These are phyloP conservation scores for Sabuloglossum arenarium DNA, from an alignment of 495 filamentous ascomycete species.

Conservation along the genomic window DNA sequence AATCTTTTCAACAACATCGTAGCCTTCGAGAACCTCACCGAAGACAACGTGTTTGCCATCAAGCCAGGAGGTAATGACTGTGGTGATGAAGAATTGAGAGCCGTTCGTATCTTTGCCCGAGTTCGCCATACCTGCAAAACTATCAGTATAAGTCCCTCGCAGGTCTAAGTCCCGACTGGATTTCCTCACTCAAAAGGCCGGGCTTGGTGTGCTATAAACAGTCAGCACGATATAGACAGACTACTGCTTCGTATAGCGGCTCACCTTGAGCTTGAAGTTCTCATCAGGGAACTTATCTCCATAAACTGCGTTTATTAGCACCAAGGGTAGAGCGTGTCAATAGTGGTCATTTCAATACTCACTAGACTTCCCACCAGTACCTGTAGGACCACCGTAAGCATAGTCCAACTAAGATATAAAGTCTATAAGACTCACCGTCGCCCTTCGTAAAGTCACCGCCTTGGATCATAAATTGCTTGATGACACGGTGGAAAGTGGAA, in stretches of 20 bases:
- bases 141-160: constrained; percentile 22
- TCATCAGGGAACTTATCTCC: constrained; percentile 88
- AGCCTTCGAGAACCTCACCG: constrained; percentile 78
- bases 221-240: background rate
- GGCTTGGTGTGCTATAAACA: constrained; percentile 33
- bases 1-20: constrained; percentile 76
- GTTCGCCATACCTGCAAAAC: constrained; percentile 75
- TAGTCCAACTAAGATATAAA: background rate
- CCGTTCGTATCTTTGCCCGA: constrained; percentile 96
- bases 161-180: background rate
- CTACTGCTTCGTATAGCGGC: background rate
- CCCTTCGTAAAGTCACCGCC: constrained; percentile 96
- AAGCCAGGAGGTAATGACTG: constrained; percentile 64
- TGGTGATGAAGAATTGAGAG: constrained; percentile 96
- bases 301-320: constrained; percentile 37
- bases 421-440: constrained; percentile 34
- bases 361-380: constrained; percentile 58
- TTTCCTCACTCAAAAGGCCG: constrained; percentile 35
- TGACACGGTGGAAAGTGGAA: constrained; percentile 94
- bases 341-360: constrained; percentile 12
- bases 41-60: constrained; percentile 83
- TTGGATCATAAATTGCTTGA: constrained; percentile 98
- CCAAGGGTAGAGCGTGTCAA: background rate
- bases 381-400: constrained; percentile 13
- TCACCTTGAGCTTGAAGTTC: constrained; percentile 91